A percentile compares a stretch with the other conserved stretches of the same genome.
phyloP scores from a whole-genome alignment of 2,329 filamentous ascomycete genomes.

The Diplodia sapinea region DNA sequence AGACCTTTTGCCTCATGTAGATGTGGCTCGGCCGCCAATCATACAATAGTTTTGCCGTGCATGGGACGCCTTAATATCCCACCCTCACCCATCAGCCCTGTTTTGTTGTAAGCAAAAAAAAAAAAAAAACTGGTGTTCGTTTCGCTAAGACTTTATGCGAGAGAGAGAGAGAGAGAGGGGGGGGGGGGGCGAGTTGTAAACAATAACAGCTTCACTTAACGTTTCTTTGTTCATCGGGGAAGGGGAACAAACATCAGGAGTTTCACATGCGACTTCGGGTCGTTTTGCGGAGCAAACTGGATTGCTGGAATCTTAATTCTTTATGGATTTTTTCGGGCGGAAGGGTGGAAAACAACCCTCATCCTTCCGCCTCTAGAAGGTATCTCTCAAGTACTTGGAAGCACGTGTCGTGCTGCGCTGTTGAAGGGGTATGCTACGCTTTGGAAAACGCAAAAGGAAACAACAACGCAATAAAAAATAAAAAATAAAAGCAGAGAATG shows the following conservation, averaged over 20 bases:
- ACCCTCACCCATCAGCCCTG: not conserved
- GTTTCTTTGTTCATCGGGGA: not conserved
- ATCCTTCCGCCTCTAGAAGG: not conserved
- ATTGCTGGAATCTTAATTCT: conserved; percentile 5
- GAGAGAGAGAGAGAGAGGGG: too few relatives aligned
- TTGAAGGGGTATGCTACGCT: conserved; percentile 8
- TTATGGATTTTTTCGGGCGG: not conserved
- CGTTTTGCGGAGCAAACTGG: conserved; percentile 1
- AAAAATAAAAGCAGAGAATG: not conserved
- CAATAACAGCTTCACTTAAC: not conserved
- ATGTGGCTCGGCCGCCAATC: not conserved
- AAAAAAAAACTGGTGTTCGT: not conserved
- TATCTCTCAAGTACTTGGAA: not conserved
- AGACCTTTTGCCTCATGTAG: not conserved
- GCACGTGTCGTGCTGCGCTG: not conserved
- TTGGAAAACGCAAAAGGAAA: not conserved
- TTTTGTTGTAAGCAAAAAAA: not conserved
- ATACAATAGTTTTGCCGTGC: not conserved
- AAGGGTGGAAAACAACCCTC: too few relatives aligned
- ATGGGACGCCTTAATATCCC: not conserved
- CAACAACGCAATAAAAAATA: not conserved
- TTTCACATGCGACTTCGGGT: not conserved
- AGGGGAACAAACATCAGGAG: not conserved
- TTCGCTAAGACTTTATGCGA: not conserved
- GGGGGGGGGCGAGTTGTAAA: not conserved